Conservation (phyloP, 495 filamentous ascomycete genomes). For the Acidiella bohemica region DNA sequence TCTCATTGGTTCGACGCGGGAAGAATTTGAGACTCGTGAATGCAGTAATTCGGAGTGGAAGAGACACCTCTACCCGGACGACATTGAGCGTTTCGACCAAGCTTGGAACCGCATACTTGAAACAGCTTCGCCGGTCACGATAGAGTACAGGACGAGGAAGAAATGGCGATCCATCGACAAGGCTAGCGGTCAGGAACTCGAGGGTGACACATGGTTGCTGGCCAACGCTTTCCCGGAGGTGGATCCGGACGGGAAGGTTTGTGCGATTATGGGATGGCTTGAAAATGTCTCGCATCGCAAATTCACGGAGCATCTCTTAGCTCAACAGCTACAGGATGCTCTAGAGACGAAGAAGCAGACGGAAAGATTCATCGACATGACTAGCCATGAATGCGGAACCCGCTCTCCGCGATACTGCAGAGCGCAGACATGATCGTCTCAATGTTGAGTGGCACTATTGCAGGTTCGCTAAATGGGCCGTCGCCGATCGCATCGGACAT, state of each 20-base stretch:
- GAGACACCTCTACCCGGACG: conserved; percentile 48
- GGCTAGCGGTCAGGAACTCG: conserved; percentile 33
- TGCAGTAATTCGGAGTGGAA: conserved; percentile 45
- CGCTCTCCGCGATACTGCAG: conserved; percentile 65
- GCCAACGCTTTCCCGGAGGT: conserved; percentile 56
- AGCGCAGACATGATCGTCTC: conserved; percentile 62
- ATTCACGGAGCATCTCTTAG: conserved; percentile 44
- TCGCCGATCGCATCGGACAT: neutral
- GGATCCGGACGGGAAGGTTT: conserved; percentile 38
- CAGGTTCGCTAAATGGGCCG: conserved; percentile 9
- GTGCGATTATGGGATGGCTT: conserved; percentile 50
- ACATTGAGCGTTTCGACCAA: conserved; percentile 35
- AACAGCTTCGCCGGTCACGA: conserved; percentile 41
- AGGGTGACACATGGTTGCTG: conserved; percentile 53
- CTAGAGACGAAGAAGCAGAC: conserved; percentile 32
- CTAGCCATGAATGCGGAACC: conserved; percentile 81
- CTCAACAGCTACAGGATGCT: conserved; percentile 36
- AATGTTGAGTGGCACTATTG: conserved; percentile 33
- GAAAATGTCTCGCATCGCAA: conserved; percentile 32
- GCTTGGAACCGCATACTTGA: conserved; percentile 44
- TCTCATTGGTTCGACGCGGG: conserved; percentile 43
- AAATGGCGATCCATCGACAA: conserved; percentile 35
- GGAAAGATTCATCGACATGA: conserved; percentile 78
- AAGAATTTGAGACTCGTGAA: conserved; percentile 17
- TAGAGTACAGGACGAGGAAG: conserved; percentile 54